A percentile compares a stretch with the other conserved stretches of the same genome.
These are phyloP conservation scores for Rhododendron henanense DNA, from an alignment of 148 eudicot species.

Conservation along the genomic window DNA sequence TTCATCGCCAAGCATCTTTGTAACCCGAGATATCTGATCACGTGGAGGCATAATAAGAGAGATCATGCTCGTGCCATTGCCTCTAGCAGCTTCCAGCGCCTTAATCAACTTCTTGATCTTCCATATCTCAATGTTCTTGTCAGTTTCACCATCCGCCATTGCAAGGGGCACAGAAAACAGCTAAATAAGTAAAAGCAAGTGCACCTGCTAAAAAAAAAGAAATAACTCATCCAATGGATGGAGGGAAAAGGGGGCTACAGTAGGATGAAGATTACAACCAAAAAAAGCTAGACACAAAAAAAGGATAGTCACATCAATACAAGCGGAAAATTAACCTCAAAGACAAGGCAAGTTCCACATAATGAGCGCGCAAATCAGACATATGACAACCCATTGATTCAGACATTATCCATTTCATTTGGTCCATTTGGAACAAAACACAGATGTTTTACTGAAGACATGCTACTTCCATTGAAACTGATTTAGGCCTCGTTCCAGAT, in stretches of 20 bases:
- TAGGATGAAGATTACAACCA: neutral
- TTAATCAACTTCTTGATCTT: slow-evolving; percentile 28
- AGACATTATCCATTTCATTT: neutral
- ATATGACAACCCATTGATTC: neutral
- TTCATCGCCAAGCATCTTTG: slow-evolving; percentile 32
- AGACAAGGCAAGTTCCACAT: neutral
- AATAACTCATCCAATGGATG: neutral
- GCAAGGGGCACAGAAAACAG: neutral
- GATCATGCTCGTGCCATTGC: slow-evolving; percentile 32
- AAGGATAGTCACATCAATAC: neutral
- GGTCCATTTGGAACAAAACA: neutral
- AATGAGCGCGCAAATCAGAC: neutral
- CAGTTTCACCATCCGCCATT: slow-evolving; percentile 30
- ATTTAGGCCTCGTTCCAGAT: neutral
- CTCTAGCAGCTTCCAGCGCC: slow-evolving; percentile 32
- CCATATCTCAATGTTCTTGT: slow-evolving; percentile 32
- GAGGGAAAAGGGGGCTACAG: neutral
- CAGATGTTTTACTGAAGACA: neutral
- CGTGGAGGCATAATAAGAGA: slow-evolving; percentile 35
- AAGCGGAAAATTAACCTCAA: neutral
- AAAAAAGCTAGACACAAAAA: too few relatives aligned
- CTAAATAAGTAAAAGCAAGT: neutral
- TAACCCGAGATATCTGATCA: slow-evolving; percentile 27
- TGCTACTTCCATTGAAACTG: neutral
- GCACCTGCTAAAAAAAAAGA: slow-evolving; percentile 2